A percentile compares a stretch with the other conserved stretches of the same genome.
phyloP scores from a whole-genome alignment of 2,329 filamentous ascomycete species.

The Ascosphaera aggregata region DNA sequence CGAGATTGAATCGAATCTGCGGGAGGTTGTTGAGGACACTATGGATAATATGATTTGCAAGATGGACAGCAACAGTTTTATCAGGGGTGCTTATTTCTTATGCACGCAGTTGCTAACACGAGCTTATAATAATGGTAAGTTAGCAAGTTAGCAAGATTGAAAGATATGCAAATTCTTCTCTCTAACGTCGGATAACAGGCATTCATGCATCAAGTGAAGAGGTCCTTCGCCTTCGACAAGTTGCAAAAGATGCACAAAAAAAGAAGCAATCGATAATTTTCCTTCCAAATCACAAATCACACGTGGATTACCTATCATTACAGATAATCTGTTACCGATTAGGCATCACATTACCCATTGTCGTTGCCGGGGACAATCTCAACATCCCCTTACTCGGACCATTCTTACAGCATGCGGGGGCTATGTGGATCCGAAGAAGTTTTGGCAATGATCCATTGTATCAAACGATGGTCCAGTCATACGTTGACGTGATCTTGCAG shows the following conservation, averaged over 20 bases:
- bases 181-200: too few relatives aligned
- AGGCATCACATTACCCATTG: conserved; percentile 67
- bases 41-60: conserved; percentile 98
- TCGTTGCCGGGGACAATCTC: conserved; percentile 87
- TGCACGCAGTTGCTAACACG: conserved; percentile 69
- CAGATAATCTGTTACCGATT: conserved; percentile 91
- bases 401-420: conserved; percentile 84
- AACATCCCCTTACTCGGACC: conserved; percentile 79
- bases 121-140: conserved; percentile 65
- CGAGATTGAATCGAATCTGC: conserved; percentile 48
- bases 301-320: conserved; percentile 87
- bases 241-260: conserved; percentile 59
- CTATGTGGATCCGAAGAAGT: conserved; percentile 84
- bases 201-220: conserved; percentile 95
- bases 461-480: conserved; percentile 77
- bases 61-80: conserved; percentile 86
- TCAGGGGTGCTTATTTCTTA: conserved; percentile 77
- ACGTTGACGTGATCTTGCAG: conserved; percentile 79
- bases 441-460: conserved; percentile 89
- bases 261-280: conserved; percentile 95
- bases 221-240: conserved; percentile 55
- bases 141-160: neutral
- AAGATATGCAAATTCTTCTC: too few relatives aligned
- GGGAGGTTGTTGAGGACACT: conserved; percentile 64
- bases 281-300: conserved; percentile 77